A percentile compares a stretch with the other conserved stretches of the same genome.
Evolutionary conservation across 2,329 filamentous ascomycete species (phyloP).

Genomic region (Colletotrichum neosansevieriae): DNA sequence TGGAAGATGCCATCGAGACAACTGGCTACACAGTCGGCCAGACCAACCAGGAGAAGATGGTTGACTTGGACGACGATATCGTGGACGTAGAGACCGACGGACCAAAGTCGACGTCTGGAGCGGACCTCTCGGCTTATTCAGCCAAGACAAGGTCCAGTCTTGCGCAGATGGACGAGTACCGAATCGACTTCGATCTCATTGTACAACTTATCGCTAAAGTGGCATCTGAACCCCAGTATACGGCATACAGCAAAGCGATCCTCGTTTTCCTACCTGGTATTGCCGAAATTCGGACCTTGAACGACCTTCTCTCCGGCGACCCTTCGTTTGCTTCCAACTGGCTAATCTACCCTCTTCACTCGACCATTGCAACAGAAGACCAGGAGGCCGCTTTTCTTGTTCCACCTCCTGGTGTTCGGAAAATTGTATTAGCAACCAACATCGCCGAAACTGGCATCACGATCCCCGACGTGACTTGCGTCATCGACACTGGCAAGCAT

Average conservation of each 20-base stretch:
- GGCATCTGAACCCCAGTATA: slow-evolving; percentile 74
- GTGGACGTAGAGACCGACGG: slow-evolving; percentile 61
- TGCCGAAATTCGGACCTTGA: slow-evolving; percentile 88
- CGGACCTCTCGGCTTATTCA: slow-evolving; percentile 79
- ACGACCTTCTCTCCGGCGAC: slow-evolving; percentile 85
- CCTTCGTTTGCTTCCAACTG: slow-evolving; percentile 81
- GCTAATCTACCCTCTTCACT: slow-evolving; percentile 92
- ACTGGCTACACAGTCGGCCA: slow-evolving; percentile 76
- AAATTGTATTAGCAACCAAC: slow-evolving; percentile 97
- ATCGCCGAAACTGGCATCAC: slow-evolving; percentile 99
- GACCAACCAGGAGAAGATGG: slow-evolving; percentile 62
- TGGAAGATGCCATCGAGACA: slow-evolving; percentile 92
- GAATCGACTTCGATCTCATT: slow-evolving; percentile 90
- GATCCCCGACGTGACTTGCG: slow-evolving; percentile 96
- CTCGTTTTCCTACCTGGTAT: slow-evolving; percentile 96
- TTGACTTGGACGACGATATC: slow-evolving; percentile 73
- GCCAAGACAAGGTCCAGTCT: slow-evolving; percentile 80
- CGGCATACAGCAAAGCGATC: slow-evolving; percentile 86
- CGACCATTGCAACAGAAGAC: slow-evolving; percentile 94
- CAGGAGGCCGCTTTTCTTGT: slow-evolving; percentile 93
- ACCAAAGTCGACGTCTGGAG: slow-evolving; percentile 60
- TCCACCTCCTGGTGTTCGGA: slow-evolving; percentile 83
- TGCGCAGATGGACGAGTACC: slow-evolving; percentile 86
- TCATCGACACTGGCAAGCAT: slow-evolving; percentile 96
- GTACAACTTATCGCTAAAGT: slow-evolving; percentile 83